phyloP scores from a whole-genome alignment of 345 rosid genomes.

The Garcia nutans region DNA sequence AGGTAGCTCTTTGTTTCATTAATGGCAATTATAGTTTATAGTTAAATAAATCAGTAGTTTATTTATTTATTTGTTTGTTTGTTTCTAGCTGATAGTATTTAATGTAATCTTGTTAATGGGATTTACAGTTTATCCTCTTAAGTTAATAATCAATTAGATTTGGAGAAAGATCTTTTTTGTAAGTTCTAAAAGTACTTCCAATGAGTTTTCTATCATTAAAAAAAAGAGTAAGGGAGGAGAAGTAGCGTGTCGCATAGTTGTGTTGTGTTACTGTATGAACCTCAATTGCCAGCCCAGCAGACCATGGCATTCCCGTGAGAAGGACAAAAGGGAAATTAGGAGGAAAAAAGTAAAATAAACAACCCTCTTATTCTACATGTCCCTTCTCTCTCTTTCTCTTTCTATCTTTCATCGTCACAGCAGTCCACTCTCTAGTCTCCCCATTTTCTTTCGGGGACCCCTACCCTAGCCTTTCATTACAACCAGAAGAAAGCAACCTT shows the following conservation, averaged over 20 bases:
- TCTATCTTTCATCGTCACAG: conserved; percentile 19
- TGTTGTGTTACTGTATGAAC: conserved; percentile 33
- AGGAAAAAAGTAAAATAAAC: neutral
- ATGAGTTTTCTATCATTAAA: conserved; percentile 9
- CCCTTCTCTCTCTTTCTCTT: conserved; percentile 17
- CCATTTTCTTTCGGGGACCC: conserved; percentile 22
- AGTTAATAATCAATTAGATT: neutral
- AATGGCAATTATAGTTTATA: conserved; percentile 11
- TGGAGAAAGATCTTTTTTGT: neutral
- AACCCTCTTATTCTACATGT: conserved; percentile 33
- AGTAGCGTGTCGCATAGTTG: neutral
- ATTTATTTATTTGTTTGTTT: neutral
- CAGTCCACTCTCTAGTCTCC: conserved; percentile 25
- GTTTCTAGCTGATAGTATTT: neutral
- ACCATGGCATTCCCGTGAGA: conserved; percentile 67
- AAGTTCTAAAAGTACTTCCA: conserved; percentile 14
- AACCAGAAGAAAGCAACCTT: conserved; percentile 8
- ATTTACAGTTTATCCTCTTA: neutral
- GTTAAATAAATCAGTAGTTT: neutral
- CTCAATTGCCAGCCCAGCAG: conserved; percentile 51
- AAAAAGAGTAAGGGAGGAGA: neutral
- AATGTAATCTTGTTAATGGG: neutral
- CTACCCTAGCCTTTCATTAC: conserved; percentile 13
- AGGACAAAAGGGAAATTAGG: conserved; percentile 40
- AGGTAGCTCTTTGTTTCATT: conserved; percentile 7